These are phyloP conservation scores for Trametes hirsuta DNA, from an alignment of 1,284 basidiomycete species.

Conservation along the genomic window DNA sequence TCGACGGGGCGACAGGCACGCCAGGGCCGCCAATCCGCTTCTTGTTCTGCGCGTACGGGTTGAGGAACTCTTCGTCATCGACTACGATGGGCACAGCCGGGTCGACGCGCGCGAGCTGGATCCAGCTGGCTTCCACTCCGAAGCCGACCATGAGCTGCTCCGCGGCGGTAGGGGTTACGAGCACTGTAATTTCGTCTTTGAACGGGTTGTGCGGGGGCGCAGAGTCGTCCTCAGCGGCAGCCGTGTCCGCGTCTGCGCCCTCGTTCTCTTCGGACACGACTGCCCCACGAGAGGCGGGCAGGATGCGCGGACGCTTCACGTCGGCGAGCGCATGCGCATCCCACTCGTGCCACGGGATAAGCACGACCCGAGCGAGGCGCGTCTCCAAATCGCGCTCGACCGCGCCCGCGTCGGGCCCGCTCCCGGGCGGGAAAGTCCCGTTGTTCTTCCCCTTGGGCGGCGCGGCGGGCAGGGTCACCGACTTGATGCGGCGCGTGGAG, in stretches of 20 bases:
- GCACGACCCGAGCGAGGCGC: conserved; percentile 50
- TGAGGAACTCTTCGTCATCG: conserved; percentile 10
- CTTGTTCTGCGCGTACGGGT: conserved; percentile 8
- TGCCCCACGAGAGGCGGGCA: conserved; percentile 46
- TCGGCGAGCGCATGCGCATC: conserved; percentile 43
- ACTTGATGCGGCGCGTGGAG: conserved; percentile 52
- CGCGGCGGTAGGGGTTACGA: conserved; percentile 50
- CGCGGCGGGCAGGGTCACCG: conserved; percentile 26
- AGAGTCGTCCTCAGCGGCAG: background rate
- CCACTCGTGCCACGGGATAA: conserved; percentile 55
- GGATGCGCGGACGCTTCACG: conserved; percentile 42
- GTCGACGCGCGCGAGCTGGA: conserved; percentile 54
- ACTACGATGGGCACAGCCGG: conserved; percentile 18
- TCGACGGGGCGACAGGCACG: conserved; percentile 29
- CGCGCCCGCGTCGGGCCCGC: conserved; percentile 32
- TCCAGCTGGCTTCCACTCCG: conserved; percentile 61
- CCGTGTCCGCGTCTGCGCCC: background rate
- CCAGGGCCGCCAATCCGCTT: conserved; percentile 26
- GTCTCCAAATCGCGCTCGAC: conserved; percentile 55
- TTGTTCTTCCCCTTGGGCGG: conserved; percentile 16
- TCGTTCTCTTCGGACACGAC: conserved; percentile 34
- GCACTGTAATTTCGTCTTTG: conserved; percentile 56
- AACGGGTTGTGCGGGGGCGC: conserved; percentile 47
- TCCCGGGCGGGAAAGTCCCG: background rate
- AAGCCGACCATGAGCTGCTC: conserved; percentile 52